Conservation (phyloP, 345 rosid species). For the rapeseed (Brassica napus) region Da-Ae NC_063434.1:1816501-1817000, state of each 20-base stretch:
- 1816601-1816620: conserved; percentile 15
- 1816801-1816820: conserved; percentile 35
- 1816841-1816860: conserved; percentile 89
- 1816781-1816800: not conserved
- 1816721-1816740: conserved; percentile 92
- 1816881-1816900: conserved; percentile 78
- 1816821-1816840: conserved; percentile 87
- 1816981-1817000: conserved; percentile 57
- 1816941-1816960: conserved; percentile 89
- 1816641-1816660: not conserved
- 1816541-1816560: conserved; percentile 91
- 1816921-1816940: conserved; percentile 87
- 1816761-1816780: not conserved
- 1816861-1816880: conserved; percentile 78
- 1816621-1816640: not conserved
- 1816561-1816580: conserved; percentile 88
- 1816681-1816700: conserved; percentile 90
- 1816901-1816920: conserved; percentile 90
- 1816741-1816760: conserved; percentile 55
- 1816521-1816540: conserved; percentile 96
- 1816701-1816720: conserved; percentile 95
- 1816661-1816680: conserved; percentile 84
- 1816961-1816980: conserved; percentile 75
- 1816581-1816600: conserved; percentile 95
- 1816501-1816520: conserved; percentile 93